Evolutionary conservation across 148 eudicot species (phyloP), one percentile per base, ranked within the genome.

Genomic region (Spergularia bocconei): DNA sequence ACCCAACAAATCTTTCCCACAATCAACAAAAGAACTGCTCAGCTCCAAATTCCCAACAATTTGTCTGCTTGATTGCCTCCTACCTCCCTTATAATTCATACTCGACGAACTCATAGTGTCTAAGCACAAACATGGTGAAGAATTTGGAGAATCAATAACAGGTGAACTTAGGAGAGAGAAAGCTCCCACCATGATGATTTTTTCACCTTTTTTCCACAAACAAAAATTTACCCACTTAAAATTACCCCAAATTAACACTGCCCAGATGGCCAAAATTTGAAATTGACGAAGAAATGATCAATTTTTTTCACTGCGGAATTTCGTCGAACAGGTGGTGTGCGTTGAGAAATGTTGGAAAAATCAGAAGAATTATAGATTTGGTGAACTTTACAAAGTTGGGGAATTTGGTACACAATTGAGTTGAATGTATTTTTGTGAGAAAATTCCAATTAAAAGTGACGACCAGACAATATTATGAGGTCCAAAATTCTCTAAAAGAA

Each of bases 81-180:
- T 78, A 52, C 72, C 52, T 15, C 72, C 71, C 76, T 85, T 86
- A 29, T 73, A 80, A 79, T 65, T 81, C 86, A 85, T 53, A 79
- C 16, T 68, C n/a, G 82, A 73, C 8, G 89, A 86, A 74, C 79
- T 75, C 82, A 84, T 29, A 38, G 83, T 82, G 67, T 89, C 96
- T 79, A 91, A 69, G 73, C 93, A 88, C 84, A 88, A 67, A 78
- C 91, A 88, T 23, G 97, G 90, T 64, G 87, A 69, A 70, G 89
- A 71, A 72, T 85, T 87, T 10, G 86, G 52, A 3, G 89, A 83
- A 75, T 91, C 98, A n/a, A 88, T 85, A 69, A 91, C 82, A 38
- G 88, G 76, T 69, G 93, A 90, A 83, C 91, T 85, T 77, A 88
- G 84, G 5, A 89, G 82, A 80, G 87, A 83, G 14, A 88, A 80